Percentiles rank a stretch among this genome's conserved stretches.
Evolutionary conservation across 805 yeast species (phyloP).

Genomic region (Kuraishia molischiana): DNA sequence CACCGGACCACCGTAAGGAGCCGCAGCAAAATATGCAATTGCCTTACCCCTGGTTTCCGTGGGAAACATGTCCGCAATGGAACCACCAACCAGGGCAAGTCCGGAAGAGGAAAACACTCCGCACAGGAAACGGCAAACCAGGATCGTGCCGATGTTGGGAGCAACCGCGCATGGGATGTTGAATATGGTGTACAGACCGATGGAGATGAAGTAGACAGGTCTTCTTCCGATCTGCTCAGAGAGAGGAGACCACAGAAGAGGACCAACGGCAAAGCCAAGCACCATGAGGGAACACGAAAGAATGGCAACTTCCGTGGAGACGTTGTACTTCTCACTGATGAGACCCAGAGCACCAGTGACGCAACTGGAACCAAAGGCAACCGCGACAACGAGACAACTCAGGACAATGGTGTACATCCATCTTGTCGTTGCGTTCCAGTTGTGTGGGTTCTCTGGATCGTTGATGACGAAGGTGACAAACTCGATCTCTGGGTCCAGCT

Average conservation of each 20-base stretch:
- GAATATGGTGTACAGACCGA: slow-evolving; percentile 65
- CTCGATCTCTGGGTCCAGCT: slow-evolving; percentile 58
- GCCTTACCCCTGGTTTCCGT: slow-evolving; percentile 77
- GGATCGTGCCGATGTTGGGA: slow-evolving; percentile 69
- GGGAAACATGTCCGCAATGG: slow-evolving; percentile 84
- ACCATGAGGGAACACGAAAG: slow-evolving; percentile 83
- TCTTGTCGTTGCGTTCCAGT: slow-evolving; percentile 53
- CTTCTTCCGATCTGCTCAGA: slow-evolving; percentile 81
- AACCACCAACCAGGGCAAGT: slow-evolving; percentile 81
- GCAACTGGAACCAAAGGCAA: slow-evolving; percentile 90
- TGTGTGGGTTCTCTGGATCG: slow-evolving; percentile 88
- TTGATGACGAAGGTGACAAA: slow-evolving; percentile 72
- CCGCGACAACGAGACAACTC: slow-evolving; percentile 71
- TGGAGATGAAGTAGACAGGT: slow-evolving; percentile 71
- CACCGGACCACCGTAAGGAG: slow-evolving; percentile 91
- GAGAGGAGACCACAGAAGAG: slow-evolving; percentile 82
- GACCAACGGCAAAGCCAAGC: slow-evolving; percentile 80
- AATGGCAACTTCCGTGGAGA: slow-evolving; percentile 69
- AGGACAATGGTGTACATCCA: slow-evolving; percentile 63
- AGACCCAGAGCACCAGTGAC: slow-evolving; percentile 78
- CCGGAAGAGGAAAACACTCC: slow-evolving; percentile 85
- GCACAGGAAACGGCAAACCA: slow-evolving; percentile 77
- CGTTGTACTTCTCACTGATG: slow-evolving; percentile 56
- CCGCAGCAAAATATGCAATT: slow-evolving; percentile 83
- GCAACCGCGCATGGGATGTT: slow-evolving; percentile 84